Conservation (phyloP, 2,329 filamentous ascomycete species). For the Macrophomina phaseolina region DNA sequence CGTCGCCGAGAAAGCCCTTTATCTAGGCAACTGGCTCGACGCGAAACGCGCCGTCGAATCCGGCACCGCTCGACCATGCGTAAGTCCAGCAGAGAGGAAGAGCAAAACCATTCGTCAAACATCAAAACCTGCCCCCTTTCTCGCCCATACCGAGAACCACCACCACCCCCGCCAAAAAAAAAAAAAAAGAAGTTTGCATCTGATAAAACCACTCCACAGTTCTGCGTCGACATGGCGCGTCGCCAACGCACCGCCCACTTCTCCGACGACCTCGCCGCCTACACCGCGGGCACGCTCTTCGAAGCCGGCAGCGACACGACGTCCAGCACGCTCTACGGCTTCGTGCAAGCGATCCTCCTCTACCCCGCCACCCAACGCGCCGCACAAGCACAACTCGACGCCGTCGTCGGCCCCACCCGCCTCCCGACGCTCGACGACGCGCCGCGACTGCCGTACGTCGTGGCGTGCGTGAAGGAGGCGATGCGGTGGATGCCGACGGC, state of each 20-base stretch:
- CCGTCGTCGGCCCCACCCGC: constrained; percentile 34
- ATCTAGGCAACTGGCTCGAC: constrained; percentile 34
- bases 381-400: constrained; percentile 39
- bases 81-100: background rate
- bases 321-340: constrained; percentile 33
- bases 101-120: too few relatives aligned
- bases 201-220: constrained; percentile 2
- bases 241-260: constrained; percentile 31
- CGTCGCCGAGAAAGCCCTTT: constrained; percentile 46
- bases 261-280: constrained; percentile 35
- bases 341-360: constrained; percentile 37
- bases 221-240: constrained; percentile 34
- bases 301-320: constrained; percentile 42
- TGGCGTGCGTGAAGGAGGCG: constrained; percentile 38
- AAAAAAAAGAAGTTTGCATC: background rate
- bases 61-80: constrained; percentile 31
- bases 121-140: too few relatives aligned
- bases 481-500: constrained; percentile 40
- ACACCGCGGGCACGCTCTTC: constrained; percentile 36
- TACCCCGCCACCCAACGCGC: constrained; percentile 34
- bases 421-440: constrained; percentile 39
- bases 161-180: background rate
- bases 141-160: background rate
- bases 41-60: constrained; percentile 31
- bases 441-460: constrained; percentile 36